These are phyloP conservation scores for Sordariomycetes sp. DNA, from an alignment of 2,329 filamentous ascomycete species.

Conservation along the genomic window DNA sequence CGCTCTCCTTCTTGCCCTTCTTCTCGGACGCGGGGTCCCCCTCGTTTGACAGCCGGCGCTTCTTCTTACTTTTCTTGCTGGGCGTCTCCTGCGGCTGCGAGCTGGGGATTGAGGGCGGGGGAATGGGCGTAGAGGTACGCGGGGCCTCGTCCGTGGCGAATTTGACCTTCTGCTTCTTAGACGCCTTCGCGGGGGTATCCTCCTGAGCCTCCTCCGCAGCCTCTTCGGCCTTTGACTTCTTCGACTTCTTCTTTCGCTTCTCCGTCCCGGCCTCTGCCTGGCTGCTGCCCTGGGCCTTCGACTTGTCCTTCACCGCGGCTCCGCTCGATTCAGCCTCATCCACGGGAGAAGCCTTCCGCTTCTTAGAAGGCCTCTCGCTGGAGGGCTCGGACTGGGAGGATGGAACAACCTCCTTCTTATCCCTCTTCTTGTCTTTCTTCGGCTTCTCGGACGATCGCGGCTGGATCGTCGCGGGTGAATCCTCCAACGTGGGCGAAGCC, in stretches of 20 bases:
- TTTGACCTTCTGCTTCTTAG: constrained; percentile 1
- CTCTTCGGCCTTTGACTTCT: neutral
- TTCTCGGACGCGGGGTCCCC: neutral
- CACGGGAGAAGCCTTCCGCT: neutral
- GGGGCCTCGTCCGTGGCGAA: neutral
- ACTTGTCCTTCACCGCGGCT: neutral
- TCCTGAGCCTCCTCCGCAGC: too few species aligned
- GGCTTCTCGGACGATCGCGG: neutral
- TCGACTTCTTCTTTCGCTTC: neutral
- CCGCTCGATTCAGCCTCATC: neutral
- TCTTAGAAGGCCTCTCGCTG: neutral
- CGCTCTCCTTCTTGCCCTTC: neutral
- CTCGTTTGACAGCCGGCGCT: neutral
- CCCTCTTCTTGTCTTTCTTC: constrained; percentile 6
- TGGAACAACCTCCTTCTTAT: neutral
- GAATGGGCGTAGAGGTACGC: neutral
- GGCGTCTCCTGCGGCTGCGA: neutral
- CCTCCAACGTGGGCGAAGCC: neutral
- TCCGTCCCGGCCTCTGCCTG: neutral
- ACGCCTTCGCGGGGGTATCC: neutral
- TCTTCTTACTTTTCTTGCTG: neutral
- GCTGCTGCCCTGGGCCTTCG: neutral
- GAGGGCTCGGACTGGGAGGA: neutral
- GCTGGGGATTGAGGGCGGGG: neutral
- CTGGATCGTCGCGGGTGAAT: neutral